Percentiles rank a stretch among this genome's conserved stretches.
phyloP scores from a whole-genome alignment of 2,329 filamentous ascomycete genomes.

The Penicillium olsonii region DNA sequence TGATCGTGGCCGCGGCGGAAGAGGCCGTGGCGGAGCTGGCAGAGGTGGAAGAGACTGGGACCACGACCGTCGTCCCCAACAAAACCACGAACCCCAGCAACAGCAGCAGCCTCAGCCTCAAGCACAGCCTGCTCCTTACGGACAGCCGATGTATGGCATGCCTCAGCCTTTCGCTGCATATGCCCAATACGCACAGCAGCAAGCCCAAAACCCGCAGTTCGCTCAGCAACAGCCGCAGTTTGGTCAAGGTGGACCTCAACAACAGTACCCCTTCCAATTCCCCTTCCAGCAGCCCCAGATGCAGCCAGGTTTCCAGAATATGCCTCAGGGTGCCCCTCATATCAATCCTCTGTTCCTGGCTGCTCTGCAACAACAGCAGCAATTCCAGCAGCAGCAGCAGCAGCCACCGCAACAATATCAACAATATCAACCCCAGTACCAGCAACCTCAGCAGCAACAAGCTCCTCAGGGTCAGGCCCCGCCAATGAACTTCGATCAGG shows the following conservation, averaged over 20 bases:
- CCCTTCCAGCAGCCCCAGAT: slow-evolving; percentile 41
- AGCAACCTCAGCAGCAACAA: slow-evolving; percentile 21
- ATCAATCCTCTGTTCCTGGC: slow-evolving; percentile 62
- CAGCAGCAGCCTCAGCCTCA: slow-evolving; percentile 24
- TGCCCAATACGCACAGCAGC: slow-evolving; percentile 29
- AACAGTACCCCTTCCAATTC: slow-evolving; percentile 41
- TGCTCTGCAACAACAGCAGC: slow-evolving; percentile 46
- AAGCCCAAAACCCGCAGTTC: slow-evolving; percentile 20
- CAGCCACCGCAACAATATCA: slow-evolving; percentile 19
- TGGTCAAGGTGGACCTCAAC: slow-evolving; percentile 26
- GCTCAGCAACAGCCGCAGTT: slow-evolving; percentile 38
- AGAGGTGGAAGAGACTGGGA: slow-evolving; percentile 33
- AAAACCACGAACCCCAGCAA: slow-evolving; percentile 22
- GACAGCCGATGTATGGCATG: slow-evolving; percentile 26
- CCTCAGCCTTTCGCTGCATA: slow-evolving; percentile 33
- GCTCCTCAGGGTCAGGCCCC: slow-evolving; percentile 27
- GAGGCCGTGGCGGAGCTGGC: slow-evolving; percentile 35
- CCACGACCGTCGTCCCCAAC: slow-evolving; percentile 31
- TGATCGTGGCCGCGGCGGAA: slow-evolving; percentile 41
- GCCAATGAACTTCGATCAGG: slow-evolving; percentile 42
- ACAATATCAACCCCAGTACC: slow-evolving; percentile 14
- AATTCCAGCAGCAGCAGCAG: slow-evolving; percentile 28
- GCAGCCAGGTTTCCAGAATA: slow-evolving; percentile 46
- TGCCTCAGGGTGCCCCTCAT: slow-evolving; percentile 49
- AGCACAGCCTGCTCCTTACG: slow-evolving; percentile 23